These are phyloP conservation scores for Fragaria vesca DNA, from an alignment of 306 rosid genomes.

Conservation along the genomic window DNA sequence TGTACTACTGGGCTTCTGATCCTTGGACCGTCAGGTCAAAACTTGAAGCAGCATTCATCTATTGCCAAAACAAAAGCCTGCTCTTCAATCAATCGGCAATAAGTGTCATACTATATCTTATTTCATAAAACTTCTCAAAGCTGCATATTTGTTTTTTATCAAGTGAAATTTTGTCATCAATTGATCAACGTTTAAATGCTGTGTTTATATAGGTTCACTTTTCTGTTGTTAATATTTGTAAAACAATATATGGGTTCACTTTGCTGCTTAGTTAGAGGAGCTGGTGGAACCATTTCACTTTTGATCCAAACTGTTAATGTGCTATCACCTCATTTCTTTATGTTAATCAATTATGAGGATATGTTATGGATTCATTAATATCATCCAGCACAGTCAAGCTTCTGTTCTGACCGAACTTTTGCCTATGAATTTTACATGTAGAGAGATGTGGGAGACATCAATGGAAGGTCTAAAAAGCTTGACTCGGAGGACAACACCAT, in stretches of 20 bases:
- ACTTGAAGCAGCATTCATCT: background rate
- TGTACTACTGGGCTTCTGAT: background rate
- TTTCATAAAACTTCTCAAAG: background rate
- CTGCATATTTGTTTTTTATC: background rate
- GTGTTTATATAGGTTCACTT: background rate
- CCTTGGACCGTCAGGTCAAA: background rate
- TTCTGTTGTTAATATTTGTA: background rate
- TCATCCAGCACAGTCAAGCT: constrained; percentile 2
- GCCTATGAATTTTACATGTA: constrained; percentile 30
- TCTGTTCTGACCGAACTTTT: constrained; percentile 20
- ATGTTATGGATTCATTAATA: background rate
- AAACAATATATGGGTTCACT: background rate
- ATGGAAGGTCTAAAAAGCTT: constrained; percentile 57
- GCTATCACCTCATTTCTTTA: background rate
- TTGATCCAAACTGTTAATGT: background rate
- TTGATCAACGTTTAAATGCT: background rate
- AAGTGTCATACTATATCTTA: background rate
- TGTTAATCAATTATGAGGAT: background rate
- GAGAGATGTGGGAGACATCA: constrained; percentile 78
- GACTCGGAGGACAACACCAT: constrained; percentile 51
- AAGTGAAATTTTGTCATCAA: background rate
- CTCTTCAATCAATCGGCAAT: background rate
- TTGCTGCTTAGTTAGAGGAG: background rate
- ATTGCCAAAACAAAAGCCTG: background rate
- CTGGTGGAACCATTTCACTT: background rate